Evolutionary conservation across 768 basidiomycete genomes (phyloP), one percentile per base, ranked within the genome.

Genomic region (Tephrocybe sp.): DNA sequence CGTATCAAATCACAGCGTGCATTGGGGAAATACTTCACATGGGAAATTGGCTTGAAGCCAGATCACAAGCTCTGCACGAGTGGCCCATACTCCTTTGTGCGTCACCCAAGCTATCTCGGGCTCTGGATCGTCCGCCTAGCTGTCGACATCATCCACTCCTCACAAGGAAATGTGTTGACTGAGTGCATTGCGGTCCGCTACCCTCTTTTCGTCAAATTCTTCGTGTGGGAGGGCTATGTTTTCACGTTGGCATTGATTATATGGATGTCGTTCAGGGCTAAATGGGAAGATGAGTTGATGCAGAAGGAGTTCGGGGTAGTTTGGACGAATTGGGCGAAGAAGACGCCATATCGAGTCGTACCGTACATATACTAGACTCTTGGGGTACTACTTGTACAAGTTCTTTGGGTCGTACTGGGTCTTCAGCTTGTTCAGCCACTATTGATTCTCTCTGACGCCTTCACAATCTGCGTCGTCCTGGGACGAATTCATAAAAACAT

Each of bases 271-370:
- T 48, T 20, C 14, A 32, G 51, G 18, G 46, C 46, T 1, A 36
- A 48, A 21, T 53, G 51, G 51, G 51, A 53, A 17, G 51, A 53
- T 30, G 33, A 48, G 17, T 38, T 53, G 51, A 47, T 53, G 51
- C 28, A 53, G 20, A 48, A 41, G 41, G 40, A 53, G n/a, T 53
- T 53, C 17, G 17, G 23, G 2, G 24, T 7, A 15, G 39, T 3
- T 1, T 53, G 51, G 51, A 48, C 7, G 10, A 37, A 43, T 18
- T 53, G 51, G 51, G 39, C n/a, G 15, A 32, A 36, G 20, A 23
- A 36, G 32, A 53, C 51, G 32, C 51, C 28, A 5, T 53, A 53
- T 53, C 51, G 51, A 21, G 20, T 53, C 14, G 30, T 53, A 18
- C 51, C 51, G 28, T 30, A 30, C 28, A 30, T 30, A 5, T 30